Conservation (phyloP, 2,329 filamentous ascomycete species). For the Paracoccidioides brasiliensis region DNA sequence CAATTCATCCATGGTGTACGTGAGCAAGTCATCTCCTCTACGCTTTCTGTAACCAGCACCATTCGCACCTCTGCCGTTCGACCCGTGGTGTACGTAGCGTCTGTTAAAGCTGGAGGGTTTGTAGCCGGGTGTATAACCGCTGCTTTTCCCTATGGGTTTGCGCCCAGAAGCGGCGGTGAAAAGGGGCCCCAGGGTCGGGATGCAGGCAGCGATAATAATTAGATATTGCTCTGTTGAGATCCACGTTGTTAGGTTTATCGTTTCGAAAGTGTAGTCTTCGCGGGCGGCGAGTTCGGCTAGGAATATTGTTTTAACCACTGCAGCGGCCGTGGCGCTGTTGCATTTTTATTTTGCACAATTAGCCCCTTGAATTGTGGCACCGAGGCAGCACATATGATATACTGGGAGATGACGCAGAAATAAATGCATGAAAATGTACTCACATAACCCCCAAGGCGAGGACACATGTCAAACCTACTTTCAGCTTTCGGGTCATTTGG, state of each 20-base stretch:
- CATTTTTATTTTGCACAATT: background rate
- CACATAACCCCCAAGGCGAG: constrained; percentile 8
- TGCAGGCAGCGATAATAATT: constrained; percentile 10
- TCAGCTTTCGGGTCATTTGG: constrained; percentile 4
- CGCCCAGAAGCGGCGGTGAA: constrained; percentile 1
- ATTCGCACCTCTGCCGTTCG: background rate
- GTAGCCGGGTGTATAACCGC: background rate
- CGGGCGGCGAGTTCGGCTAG: constrained; percentile 2
- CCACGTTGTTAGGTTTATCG: constrained; percentile 3
- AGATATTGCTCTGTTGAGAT: constrained; percentile 9
- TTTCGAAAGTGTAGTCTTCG: constrained; percentile 8
- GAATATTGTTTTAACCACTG: constrained; percentile 6
- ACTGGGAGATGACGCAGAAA: background rate
- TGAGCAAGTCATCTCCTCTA: background rate
- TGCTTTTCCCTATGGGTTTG: background rate
- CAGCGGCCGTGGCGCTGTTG: constrained; percentile 5
- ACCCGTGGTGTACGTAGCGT: background rate
- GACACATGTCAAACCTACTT: constrained; percentile 5
- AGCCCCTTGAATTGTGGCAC: background rate
- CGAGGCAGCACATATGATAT: background rate
- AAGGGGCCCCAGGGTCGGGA: constrained; percentile 6
- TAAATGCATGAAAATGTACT: background rate
- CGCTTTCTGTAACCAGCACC: background rate
- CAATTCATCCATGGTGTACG: background rate
- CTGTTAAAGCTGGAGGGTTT: background rate